These are phyloP conservation scores for Tylopilus sp. DNA, from an alignment of 768 basidiomycete species.

Conservation along the genomic window DNA sequence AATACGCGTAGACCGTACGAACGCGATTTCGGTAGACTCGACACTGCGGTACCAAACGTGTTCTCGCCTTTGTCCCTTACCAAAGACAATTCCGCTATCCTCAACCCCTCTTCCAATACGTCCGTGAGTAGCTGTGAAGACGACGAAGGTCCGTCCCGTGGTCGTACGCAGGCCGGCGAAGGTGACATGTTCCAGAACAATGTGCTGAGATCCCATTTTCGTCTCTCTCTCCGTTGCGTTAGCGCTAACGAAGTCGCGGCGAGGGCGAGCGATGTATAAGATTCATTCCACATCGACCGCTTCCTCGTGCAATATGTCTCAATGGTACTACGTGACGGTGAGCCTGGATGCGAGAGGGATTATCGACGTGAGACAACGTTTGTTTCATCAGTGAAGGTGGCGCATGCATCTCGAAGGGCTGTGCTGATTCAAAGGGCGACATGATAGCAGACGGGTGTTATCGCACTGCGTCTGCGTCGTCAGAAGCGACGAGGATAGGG, in stretches of 20 bases:
- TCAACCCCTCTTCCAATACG: constrained; percentile 36
- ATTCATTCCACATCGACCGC: no score
- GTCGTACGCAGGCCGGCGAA: no score
- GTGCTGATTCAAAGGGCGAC: constrained; percentile 62
- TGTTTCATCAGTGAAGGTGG: constrained; percentile 58
- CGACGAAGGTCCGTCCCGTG: constrained; percentile 41
- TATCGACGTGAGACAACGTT: constrained; percentile 22
- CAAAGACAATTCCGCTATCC: constrained; percentile 17
- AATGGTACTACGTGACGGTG: no score
- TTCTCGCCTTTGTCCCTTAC: constrained; percentile 25
- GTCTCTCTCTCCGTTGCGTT: constrained; percentile 47
- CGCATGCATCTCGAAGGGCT: constrained; percentile 85
- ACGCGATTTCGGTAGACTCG: constrained; percentile 55
- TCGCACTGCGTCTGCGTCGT: no score
- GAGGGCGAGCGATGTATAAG: constrained; percentile 46
- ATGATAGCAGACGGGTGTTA: constrained; percentile 77
- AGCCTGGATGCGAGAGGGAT: no score
- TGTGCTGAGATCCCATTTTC: constrained; percentile 53
- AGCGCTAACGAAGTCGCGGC: constrained; percentile 44
- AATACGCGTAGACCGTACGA: constrained; percentile 49
- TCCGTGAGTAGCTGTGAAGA: constrained; percentile 31
- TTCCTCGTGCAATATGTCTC: no score
- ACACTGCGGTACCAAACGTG: constrained; percentile 59
- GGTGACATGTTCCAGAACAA: constrained; percentile 37
- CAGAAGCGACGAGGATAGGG: no score